phyloP scores from a whole-genome alignment of 371 early-diverging fungal genomes.

The Mucor irregularis region DNA sequence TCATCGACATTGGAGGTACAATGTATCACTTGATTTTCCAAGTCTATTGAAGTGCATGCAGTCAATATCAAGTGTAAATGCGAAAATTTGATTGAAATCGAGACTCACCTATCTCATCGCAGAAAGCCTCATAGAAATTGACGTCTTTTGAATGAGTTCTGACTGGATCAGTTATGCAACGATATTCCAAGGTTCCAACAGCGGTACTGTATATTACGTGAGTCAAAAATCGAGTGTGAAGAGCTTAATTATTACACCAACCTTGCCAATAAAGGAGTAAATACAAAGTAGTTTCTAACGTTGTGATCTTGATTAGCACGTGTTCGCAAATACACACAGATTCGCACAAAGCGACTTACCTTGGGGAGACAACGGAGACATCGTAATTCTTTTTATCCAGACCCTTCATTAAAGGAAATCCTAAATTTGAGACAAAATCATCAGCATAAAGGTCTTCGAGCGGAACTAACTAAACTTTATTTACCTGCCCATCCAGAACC shows the following conservation, averaged over 20 bases:
- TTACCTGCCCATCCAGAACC: slow-evolving; percentile 73
- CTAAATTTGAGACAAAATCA: slow-evolving; percentile 11
- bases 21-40: slow-evolving; percentile 32
- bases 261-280: slow-evolving; percentile 79
- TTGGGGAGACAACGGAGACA: slow-evolving; percentile 71
- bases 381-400: slow-evolving; percentile 63
- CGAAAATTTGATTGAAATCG: no score
- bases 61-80: background rate
- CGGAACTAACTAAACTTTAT: background rate
- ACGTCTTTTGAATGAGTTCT: slow-evolving; percentile 59
- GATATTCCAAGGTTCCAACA: slow-evolving; percentile 85
- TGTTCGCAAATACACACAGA: no score
- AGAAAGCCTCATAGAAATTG: slow-evolving; percentile 67
- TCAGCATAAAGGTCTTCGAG: background rate
- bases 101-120: slow-evolving; percentile 61
- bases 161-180: slow-evolving; percentile 77
- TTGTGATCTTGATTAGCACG: no score
- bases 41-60: slow-evolving; percentile 2
- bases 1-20: slow-evolving; percentile 44
- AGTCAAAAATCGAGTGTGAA: no score
- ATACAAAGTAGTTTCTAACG: slow-evolving; percentile 77
- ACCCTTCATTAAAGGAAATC: slow-evolving; percentile 65
- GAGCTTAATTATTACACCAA: no score
- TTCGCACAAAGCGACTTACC: no score
- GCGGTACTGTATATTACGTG: slow-evolving; percentile 48